Evolutionary conservation across 345 rosid genomes (phyloP), one percentile per base, ranked within the genome.

Genomic region (Cardiospermum halicacabum): DNA sequence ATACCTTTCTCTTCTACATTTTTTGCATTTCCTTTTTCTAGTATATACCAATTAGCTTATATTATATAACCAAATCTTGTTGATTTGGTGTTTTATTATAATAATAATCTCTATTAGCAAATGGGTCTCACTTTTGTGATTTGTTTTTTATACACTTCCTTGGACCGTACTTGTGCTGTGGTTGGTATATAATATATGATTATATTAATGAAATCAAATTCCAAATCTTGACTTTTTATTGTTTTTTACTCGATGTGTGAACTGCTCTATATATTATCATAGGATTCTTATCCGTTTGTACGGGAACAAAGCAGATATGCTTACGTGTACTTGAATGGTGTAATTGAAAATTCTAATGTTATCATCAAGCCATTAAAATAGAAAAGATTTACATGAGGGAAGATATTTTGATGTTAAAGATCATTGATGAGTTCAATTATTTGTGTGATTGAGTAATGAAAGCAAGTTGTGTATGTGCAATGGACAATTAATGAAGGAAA

Each of bases 261-360:
- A 24, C 27, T 50, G 22, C 54, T 27, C 37, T 2, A n/a, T n/a
- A 32, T 28, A 36, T 59, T 21, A 43, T 43, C 18, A 43, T 43
- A 43, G 50, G 50, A 47, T 47, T 47, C 51, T 47, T 47, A 47
- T 47, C 51, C 24, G 24, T 15, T 47, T 47, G 51, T 47, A 45
- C 51, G 51, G 51, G 11, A 47, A 47, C 10, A 34, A 34, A 34
- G 5, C 37, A 4, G 10, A 5, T 34, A 5, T 34, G 39, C 39
- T 34, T 34, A n/a, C 39, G 1, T 4, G 0, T 4, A 34, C 39
- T 34, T 34, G 10, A 32, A 34, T 7, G 0, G 39, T 34, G 6
- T 3, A 34, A 5, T 34, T 2, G 0, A 2, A 34, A 3, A n/a
- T n/a, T n/a, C n/a, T n/a, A n/a, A n/a, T n/a, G n/a, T n/a, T n/a